Percentiles rank a stretch among this genome's conserved stretches.
Evolutionary conservation across 768 basidiomycete genomes (phyloP).

Genomic region (Leccinum boreale): DNA sequence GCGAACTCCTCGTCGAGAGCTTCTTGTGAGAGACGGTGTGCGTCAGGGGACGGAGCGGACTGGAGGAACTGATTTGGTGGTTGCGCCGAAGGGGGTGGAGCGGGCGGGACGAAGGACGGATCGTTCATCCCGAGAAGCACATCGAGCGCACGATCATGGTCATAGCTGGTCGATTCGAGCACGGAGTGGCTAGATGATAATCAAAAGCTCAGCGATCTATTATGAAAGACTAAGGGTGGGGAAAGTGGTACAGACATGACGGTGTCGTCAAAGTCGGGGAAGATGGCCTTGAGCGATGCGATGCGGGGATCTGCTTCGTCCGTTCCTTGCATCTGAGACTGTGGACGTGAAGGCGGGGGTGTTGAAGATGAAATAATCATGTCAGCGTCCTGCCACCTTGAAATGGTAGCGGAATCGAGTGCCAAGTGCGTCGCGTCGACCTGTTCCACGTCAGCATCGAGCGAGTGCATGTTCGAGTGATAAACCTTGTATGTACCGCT

Average conservation of each 20-base stretch:
- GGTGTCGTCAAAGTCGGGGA: conserved; percentile 77
- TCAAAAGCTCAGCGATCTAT: background rate
- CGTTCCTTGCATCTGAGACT: background rate
- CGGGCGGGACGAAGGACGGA: conserved; percentile 58
- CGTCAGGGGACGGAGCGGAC: conserved; percentile 23
- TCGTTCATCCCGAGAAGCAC: conserved; percentile 82
- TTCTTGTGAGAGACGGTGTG: conserved; percentile 43
- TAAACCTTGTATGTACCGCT: background rate
- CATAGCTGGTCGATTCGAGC: conserved; percentile 64
- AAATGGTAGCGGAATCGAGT: background rate
- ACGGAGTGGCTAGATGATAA: conserved; percentile 52
- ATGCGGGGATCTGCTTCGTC: conserved; percentile 44
- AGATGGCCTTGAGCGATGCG: conserved; percentile 59
- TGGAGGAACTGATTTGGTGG: background rate
- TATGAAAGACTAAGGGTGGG: background rate
- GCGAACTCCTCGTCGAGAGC: conserved; percentile 81
- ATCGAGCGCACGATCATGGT: conserved; percentile 77
- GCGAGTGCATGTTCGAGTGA: conserved; percentile 6
- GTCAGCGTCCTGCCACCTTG: background rate
- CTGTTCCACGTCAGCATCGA: background rate
- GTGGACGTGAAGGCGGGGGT: conserved; percentile 7
- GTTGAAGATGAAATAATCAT: conserved; percentile 21
- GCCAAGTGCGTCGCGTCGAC: background rate
- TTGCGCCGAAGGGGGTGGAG: conserved; percentile 1
- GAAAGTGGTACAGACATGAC: conserved; percentile 49